Conservation (phyloP, 768 basidiomycete genomes). For the Candolleomyces efflorescens region DNA sequence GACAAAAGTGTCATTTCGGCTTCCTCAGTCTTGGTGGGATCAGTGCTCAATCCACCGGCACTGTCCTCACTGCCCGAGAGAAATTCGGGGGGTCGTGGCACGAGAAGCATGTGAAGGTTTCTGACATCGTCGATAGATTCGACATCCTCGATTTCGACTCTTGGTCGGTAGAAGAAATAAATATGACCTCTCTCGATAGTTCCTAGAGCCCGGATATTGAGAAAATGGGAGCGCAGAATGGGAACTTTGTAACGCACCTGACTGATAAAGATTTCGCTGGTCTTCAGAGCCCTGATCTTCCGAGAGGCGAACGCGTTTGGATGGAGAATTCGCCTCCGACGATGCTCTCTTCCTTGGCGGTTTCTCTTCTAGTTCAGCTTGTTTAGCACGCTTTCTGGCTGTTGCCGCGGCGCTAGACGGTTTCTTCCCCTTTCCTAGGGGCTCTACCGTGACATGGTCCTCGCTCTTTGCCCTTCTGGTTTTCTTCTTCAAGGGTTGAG, state of each 20-base stretch:
- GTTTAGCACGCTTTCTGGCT: neutral
- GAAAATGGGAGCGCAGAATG: neutral
- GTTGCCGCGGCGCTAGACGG: conserved; percentile 3
- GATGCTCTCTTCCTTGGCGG: neutral
- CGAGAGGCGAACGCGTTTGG: neutral
- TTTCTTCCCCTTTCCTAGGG: neutral
- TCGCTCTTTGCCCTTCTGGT: conserved; percentile 7
- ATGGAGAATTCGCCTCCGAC: neutral
- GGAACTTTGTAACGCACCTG: conserved; percentile 10
- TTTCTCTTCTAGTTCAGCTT: neutral
- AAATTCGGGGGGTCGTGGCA: conserved; percentile 50
- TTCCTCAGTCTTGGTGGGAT: conserved; percentile 21
- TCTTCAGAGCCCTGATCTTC: neutral
- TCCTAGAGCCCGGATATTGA: conserved; percentile 24
- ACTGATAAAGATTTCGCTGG: conserved; percentile 10
- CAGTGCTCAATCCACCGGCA: conserved; percentile 7
- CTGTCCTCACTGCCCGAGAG: conserved; percentile 13
- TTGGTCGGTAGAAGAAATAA: conserved; percentile 55
- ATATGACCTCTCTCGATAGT: conserved; percentile 57
- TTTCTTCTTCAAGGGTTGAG: conserved; percentile 25
- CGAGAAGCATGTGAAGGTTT: conserved; percentile 56
- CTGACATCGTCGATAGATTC: conserved; percentile 38
- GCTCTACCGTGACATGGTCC: no score
- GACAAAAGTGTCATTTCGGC: conserved; percentile 39
- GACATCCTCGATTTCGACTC: neutral